Percentiles rank a stretch among this genome's conserved stretches.
These are phyloP conservation scores for Plasmodium ovale DNA, from an alignment of 169 alveolate species.

Conservation along the genomic window DNA sequence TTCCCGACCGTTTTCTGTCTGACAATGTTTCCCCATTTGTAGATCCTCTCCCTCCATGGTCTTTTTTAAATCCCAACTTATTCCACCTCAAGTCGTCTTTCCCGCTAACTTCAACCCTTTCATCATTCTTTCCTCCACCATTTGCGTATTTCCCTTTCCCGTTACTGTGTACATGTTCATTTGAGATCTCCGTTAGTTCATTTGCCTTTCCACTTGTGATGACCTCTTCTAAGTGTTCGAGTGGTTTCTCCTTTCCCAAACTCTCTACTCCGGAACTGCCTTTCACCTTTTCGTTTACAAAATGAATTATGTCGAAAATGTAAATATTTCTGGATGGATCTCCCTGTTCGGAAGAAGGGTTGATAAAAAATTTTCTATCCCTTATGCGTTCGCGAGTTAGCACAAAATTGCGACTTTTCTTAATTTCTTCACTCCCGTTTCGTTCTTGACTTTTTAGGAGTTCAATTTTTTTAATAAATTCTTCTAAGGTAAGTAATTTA, in stretches of 20 bases:
- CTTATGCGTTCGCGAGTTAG: constrained; percentile 26
- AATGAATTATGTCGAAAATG: constrained; percentile 44
- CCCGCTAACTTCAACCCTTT: too few relatives aligned
- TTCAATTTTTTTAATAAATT: constrained; percentile 25
- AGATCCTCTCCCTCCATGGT: background rate
- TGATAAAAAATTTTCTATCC: constrained; percentile 11
- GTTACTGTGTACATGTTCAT: too few relatives aligned
- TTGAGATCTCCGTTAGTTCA: too few relatives aligned
- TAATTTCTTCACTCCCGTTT: background rate
- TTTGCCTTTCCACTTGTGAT: too few relatives aligned
- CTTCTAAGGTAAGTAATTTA: constrained; percentile 29
- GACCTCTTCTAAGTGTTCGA: too few relatives aligned
- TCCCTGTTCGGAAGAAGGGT: background rate
- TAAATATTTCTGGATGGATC: background rate
- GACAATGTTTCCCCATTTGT: too few relatives aligned
- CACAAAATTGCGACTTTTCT: background rate
- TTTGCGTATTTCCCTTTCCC: too few relatives aligned
- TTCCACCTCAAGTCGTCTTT: too few relatives aligned
- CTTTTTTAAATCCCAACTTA: too few relatives aligned
- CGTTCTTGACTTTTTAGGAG: background rate
- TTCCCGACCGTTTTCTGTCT: too few relatives aligned
- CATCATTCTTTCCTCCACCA: too few relatives aligned
- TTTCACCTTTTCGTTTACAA: constrained; percentile 18
- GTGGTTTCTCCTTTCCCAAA: background rate
- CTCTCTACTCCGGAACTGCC: background rate